phyloP scores from a whole-genome alignment of 192 early-diverging fungal species.

The Coemansia sp. region DNA sequence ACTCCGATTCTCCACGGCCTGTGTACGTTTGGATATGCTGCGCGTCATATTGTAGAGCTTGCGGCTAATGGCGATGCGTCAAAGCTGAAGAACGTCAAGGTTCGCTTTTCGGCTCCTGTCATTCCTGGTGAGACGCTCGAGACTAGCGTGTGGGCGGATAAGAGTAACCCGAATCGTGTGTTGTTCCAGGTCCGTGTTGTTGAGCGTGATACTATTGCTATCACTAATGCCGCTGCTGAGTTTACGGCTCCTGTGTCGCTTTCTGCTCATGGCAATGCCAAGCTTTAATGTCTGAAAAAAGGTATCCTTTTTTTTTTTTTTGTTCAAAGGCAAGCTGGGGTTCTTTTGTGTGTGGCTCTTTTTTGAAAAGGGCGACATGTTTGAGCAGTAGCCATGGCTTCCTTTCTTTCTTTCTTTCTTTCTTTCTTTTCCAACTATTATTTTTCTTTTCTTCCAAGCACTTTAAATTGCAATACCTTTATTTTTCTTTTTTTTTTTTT shows the following conservation, averaged over 20 bases:
- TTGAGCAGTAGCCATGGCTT: too few relatives aligned
- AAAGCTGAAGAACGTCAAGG: slow-evolving; percentile 88
- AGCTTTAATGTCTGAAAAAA: slow-evolving; percentile 22
- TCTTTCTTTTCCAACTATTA: background rate
- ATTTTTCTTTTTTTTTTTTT: too few relatives aligned
- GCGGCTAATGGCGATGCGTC: slow-evolving; percentile 71
- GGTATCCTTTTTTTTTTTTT: background rate
- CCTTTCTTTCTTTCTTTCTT: background rate
- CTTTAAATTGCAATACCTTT: background rate
- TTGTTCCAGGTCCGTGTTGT: slow-evolving; percentile 95
- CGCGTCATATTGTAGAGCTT: slow-evolving; percentile 83
- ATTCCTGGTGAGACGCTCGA: slow-evolving; percentile 97
- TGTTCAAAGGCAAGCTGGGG: too few relatives aligned
- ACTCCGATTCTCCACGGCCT: slow-evolving; percentile 97
- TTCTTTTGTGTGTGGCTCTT: too few relatives aligned
- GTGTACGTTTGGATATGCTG: slow-evolving; percentile 90
- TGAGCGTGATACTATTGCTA: slow-evolving; percentile 89
- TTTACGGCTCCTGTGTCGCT: slow-evolving; percentile 51
- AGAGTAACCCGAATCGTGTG: slow-evolving; percentile 79
- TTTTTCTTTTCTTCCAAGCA: background rate
- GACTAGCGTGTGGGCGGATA: slow-evolving; percentile 91
- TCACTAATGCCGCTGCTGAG: slow-evolving; percentile 93
- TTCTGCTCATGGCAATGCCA: slow-evolving; percentile 12
- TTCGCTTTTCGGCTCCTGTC: slow-evolving; percentile 84
- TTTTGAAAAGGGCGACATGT: background rate